Base-by-base conservation (phyloP, 805 yeast species). In the Wickerhamiella kurtzmanii region DNA sequence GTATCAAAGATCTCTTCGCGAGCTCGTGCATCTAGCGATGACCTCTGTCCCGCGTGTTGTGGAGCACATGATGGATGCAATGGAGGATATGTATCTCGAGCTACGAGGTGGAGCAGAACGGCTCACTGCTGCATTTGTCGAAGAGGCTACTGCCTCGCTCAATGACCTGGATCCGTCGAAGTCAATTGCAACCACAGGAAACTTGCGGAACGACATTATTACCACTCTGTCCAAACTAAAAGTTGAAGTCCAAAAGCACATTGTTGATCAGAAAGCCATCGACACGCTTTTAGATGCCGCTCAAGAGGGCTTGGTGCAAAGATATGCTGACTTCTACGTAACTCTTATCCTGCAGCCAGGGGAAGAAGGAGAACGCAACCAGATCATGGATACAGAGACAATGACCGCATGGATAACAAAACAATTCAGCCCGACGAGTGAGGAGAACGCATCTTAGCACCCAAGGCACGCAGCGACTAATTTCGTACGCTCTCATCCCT, bases 31-130 rank as follows among this genome's bases (percentile, higher is more conserved):
- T 70, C 70, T 80, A 35, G 82, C 80, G 2, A 69, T 74, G 52
- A 84, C 79, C 21, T 71, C 84, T 0, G 82, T 81, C 1, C 96
- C 95, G 0, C 78, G 74, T 52, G 85, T 86, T 13, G 81, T 83
- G 13, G 80, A 77, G 55, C 80, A 84, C 59, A 81, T 81, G 82
- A 74, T 80, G 41, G 96, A 88, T 64, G 92, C 80, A 2, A 69
- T 77, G 50, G 63, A 65, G 41, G 96, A 88, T 60, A 67, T 88
- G 38, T 83, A 82, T 54, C 68, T 76, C 20, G 87, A 82, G 52
- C 69, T 88, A 52, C 74, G 88, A 53, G 77, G 76, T 50, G 68
- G 79, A 2, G 84, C 87, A 9, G 52, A 46, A 5, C 44, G 53
- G n/a, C 37, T 53, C 22, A 43, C 52, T 17, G 22, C 4, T 4